phyloP scores from a whole-genome alignment of 2,329 filamentous ascomycete genomes.

The Conoideocrella luteorostrata region DNA sequence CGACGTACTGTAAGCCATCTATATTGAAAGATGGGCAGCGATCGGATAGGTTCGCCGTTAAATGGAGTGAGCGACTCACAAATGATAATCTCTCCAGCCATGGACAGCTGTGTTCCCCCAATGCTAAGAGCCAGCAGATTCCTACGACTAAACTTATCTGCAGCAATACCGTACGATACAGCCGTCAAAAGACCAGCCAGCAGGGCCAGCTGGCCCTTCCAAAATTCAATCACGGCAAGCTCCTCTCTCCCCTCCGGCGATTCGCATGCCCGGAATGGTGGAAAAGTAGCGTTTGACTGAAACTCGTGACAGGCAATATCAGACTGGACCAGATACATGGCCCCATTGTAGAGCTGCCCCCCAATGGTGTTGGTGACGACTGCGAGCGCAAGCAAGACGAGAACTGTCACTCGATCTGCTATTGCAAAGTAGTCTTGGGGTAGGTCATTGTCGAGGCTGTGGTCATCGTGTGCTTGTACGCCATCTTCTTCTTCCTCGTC shows the following conservation, averaged over 20 bases:
- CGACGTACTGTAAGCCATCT: too few species aligned
- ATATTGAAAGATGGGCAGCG: too few species aligned
- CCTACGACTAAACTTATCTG: slow-evolving; percentile 7
- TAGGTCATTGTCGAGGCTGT: not conserved
- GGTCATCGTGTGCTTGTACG: not conserved
- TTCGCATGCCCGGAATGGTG: not conserved
- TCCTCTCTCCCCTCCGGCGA: slow-evolving; percentile 1
- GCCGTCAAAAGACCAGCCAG: slow-evolving; percentile 3
- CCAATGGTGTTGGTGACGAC: slow-evolving; percentile 2
- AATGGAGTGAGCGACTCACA: not conserved
- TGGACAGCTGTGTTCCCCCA: slow-evolving; percentile 2
- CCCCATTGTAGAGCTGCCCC: not conserved
- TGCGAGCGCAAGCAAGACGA: slow-evolving; percentile 2
- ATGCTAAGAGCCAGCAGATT: slow-evolving; percentile 6
- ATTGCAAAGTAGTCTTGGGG: slow-evolving; percentile 5
- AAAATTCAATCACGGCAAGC: not conserved
- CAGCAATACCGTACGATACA: slow-evolving; percentile 7
- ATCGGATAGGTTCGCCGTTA: not conserved
- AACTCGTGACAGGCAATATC: slow-evolving; percentile 4
- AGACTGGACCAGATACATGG: slow-evolving; percentile 1
- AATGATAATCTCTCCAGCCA: slow-evolving; percentile 7
- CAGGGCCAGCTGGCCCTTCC: not conserved
- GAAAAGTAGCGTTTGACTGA: not conserved
- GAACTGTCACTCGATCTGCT: slow-evolving; percentile 1
- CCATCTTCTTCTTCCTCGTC: slow-evolving; percentile 2